Evolutionary conservation across 2,329 filamentous ascomycete genomes (phyloP).

Genomic region (Aspergillus persii): DNA sequence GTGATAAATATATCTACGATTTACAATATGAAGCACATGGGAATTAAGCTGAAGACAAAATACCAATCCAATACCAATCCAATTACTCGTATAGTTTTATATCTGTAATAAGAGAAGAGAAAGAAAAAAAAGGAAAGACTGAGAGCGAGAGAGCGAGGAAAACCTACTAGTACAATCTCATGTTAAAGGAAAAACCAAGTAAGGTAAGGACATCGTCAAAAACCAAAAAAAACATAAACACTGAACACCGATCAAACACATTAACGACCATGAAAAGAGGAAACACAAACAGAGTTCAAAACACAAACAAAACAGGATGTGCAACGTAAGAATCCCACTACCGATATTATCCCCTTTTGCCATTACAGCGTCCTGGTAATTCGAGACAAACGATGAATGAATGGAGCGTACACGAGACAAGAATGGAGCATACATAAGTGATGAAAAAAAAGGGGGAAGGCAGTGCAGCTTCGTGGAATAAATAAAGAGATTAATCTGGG

Average conservation of each 20-base stretch:
- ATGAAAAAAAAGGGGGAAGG: conserved; percentile 13
- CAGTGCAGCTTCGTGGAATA: conserved; percentile 24
- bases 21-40: too few relatives aligned
- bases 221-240: conserved; percentile 6
- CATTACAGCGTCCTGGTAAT: conserved; percentile 41
- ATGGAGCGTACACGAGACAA: conserved; percentile 12
- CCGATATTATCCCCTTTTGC: conserved; percentile 37
- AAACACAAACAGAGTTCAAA: conserved; percentile 1
- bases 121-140: not conserved
- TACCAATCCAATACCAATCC: too few relatives aligned
- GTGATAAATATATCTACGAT: too few relatives aligned
- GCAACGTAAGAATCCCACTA: conserved; percentile 28
- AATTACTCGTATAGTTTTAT: too few relatives aligned
- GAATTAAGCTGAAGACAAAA: too few relatives aligned
- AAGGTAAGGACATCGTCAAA: too few relatives aligned
- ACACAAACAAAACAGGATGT: conserved; percentile 3
- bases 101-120: too few relatives aligned
- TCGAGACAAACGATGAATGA: conserved; percentile 25
- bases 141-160: not conserved
- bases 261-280: conserved; percentile 4
- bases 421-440: conserved; percentile 14
- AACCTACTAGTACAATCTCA: conserved; percentile 2
- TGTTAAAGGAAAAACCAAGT: not conserved
- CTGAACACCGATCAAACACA: conserved; percentile 9
- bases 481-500: conserved; percentile 10